These are phyloP conservation scores for Marasmius sp. DNA, from an alignment of 1,284 basidiomycete genomes.

Conservation along the genomic window DNA sequence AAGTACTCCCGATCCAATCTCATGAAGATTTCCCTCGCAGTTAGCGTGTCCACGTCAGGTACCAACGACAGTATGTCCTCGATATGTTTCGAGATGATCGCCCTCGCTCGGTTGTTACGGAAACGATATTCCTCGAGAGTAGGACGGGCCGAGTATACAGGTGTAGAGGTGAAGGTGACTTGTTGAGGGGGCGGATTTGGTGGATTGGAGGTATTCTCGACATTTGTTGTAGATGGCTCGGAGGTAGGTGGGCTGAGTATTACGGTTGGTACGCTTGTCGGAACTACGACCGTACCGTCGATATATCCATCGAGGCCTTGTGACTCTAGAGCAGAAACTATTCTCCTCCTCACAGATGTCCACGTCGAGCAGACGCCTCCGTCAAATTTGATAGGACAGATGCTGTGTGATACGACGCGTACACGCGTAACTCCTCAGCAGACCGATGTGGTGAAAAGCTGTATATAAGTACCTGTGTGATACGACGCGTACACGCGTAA, in stretches of 20 bases:
- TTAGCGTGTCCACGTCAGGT: not conserved
- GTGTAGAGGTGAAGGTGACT: not conserved
- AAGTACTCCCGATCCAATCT: not conserved
- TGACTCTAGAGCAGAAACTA: not conserved
- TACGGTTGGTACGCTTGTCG: not conserved
- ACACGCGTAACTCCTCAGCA: no score
- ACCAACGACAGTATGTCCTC: constrained; percentile 2
- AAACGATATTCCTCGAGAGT: constrained; percentile 1
- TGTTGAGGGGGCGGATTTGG: not conserved
- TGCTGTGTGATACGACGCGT: no score
- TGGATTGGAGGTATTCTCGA: not conserved
- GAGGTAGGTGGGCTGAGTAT: not conserved
- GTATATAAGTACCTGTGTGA: no score
- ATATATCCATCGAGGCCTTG: constrained; percentile 5
- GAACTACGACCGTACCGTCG: not conserved
- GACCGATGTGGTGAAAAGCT: no score
- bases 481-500: no score
- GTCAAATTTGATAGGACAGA: no score
- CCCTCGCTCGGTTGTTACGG: constrained; percentile 3
- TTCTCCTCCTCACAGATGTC: not conserved
- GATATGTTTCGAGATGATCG: not conserved
- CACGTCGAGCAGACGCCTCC: constrained; percentile 1
- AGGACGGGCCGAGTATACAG: constrained; percentile 1
- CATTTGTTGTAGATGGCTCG: no score
- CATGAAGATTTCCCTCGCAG: not conserved